phyloP scores from a whole-genome alignment of 148 eudicot genomes.

The Rhododendron kiyosumense region DNA sequence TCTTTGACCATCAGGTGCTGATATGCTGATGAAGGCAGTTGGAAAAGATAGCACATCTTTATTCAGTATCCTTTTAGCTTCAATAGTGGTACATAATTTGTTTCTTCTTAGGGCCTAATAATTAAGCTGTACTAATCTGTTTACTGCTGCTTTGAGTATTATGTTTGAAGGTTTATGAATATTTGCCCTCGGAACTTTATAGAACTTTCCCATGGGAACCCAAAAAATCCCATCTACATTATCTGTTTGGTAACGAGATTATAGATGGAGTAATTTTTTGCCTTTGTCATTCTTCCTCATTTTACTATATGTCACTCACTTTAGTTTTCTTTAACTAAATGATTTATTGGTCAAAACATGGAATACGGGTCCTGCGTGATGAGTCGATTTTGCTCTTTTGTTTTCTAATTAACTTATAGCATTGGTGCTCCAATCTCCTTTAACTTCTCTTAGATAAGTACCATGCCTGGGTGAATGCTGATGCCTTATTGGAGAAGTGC shows the following conservation, averaged over 20 bases:
- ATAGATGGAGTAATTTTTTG: not conserved
- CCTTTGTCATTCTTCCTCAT: not conserved
- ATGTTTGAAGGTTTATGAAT: not conserved
- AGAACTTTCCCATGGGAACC: not conserved
- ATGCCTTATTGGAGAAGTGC: slow-evolving; percentile 82
- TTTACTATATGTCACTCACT: not conserved
- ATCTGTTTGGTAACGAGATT: not conserved
- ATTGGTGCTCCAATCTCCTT: slow-evolving; percentile 24
- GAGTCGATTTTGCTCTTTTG: too few species aligned
- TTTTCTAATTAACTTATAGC: not conserved
- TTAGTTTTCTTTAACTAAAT: not conserved
- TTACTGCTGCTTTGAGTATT: not conserved
- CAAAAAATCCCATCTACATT: not conserved
- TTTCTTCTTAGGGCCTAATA: not conserved
- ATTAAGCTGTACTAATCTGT: not conserved
- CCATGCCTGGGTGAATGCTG: slow-evolving; percentile 98
- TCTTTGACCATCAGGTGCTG: slow-evolving; percentile 53
- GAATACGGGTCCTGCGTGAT: not conserved
- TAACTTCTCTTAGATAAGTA: slow-evolving; percentile 55
- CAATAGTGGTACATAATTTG: not conserved
- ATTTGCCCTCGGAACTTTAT: not conserved
- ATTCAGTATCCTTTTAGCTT: slow-evolving; percentile 81
- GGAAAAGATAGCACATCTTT: slow-evolving; percentile 89
- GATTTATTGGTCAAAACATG: not conserved
- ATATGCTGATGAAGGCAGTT: slow-evolving; percentile 89